A percentile compares a stretch with the other conserved stretches of the same genome.
phyloP scores from a whole-genome alignment of 768 basidiomycete genomes.

The Suillus bovinus region DNA sequence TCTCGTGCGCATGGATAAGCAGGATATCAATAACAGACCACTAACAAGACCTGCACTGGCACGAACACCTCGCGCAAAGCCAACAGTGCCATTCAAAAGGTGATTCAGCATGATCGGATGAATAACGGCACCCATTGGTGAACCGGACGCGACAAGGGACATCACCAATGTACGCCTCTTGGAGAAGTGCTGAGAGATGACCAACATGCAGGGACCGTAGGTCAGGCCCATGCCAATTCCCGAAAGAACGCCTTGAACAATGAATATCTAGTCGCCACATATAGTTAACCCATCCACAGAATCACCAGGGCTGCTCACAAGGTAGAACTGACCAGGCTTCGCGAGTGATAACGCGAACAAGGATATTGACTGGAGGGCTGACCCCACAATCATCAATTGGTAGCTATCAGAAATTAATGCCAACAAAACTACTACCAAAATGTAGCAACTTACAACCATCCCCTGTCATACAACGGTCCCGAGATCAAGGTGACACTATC shows the following conservation, averaged over 20 bases:
- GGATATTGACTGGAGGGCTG: slow-evolving; percentile 20
- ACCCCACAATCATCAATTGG: slow-evolving; percentile 15
- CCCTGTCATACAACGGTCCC: slow-evolving; percentile 35
- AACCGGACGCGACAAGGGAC: slow-evolving; percentile 47
- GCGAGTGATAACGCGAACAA: slow-evolving; percentile 43
- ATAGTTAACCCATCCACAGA: neutral
- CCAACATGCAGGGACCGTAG: slow-evolving; percentile 43
- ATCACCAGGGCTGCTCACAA: slow-evolving; percentile 23
- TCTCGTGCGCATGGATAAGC: slow-evolving; percentile 39
- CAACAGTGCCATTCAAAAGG: slow-evolving; percentile 38
- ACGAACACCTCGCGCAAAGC: slow-evolving; percentile 44
- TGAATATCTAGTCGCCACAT: slow-evolving; percentile 35
- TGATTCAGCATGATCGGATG: slow-evolving; percentile 66
- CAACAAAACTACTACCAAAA: neutral
- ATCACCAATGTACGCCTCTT: slow-evolving; percentile 42
- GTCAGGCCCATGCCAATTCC: slow-evolving; percentile 46
- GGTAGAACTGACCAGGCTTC: slow-evolving; percentile 37
- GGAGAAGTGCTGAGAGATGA: slow-evolving; percentile 48
- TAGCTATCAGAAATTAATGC: slow-evolving; percentile 7
- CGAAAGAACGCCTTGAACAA: slow-evolving; percentile 43
- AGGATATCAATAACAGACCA: slow-evolving; percentile 38
- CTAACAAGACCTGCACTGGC: slow-evolving; percentile 41
- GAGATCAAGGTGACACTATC: slow-evolving; percentile 27
- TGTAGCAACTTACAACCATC: slow-evolving; percentile 25
- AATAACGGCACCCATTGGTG: slow-evolving; percentile 55